These are phyloP conservation scores for Cymbidium sinense DNA, from an alignment of 106 monocot genomes.

Conservation along the genomic window DNA sequence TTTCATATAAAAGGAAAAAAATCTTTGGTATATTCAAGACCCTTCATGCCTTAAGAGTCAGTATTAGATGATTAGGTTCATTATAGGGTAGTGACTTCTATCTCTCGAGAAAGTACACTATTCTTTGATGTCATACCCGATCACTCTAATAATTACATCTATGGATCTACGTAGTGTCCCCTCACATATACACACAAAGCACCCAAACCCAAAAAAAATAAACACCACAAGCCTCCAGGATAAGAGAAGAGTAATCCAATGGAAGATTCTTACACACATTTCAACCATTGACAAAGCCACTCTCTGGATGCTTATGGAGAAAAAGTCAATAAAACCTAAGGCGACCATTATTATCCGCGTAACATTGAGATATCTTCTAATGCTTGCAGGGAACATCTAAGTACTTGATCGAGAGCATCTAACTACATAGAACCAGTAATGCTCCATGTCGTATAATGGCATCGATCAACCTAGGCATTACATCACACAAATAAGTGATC, in stretches of 20 bases:
- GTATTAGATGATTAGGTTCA: too few relatives aligned
- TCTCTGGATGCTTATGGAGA: slow-evolving; percentile 68
- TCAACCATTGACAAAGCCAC: slow-evolving; percentile 63
- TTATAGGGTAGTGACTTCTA: too few relatives aligned
- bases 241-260: slow-evolving; percentile 36
- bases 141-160: too few relatives aligned
- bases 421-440: slow-evolving; percentile 47
- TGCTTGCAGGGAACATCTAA: slow-evolving; percentile 79
- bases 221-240: slow-evolving; percentile 63
- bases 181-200: too few relatives aligned
- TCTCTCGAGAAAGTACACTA: neutral
- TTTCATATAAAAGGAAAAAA: too few relatives aligned
- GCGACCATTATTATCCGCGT: slow-evolving; percentile 46
- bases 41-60: too few relatives aligned
- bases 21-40: too few relatives aligned
- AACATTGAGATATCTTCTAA: slow-evolving; percentile 71
- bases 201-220: neutral
- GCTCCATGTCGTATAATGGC: slow-evolving; percentile 45
- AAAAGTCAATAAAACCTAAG: slow-evolving; percentile 69
- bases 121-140: too few relatives aligned
- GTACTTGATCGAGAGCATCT: slow-evolving; percentile 64
- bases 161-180: too few relatives aligned
- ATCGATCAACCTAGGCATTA: slow-evolving; percentile 37
- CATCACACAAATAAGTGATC: slow-evolving; percentile 66
- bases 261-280: slow-evolving; percentile 79